Base-by-base conservation (phyloP, 2,329 filamentous ascomycete species). In the Acrodontium crateriforme region DNA sequence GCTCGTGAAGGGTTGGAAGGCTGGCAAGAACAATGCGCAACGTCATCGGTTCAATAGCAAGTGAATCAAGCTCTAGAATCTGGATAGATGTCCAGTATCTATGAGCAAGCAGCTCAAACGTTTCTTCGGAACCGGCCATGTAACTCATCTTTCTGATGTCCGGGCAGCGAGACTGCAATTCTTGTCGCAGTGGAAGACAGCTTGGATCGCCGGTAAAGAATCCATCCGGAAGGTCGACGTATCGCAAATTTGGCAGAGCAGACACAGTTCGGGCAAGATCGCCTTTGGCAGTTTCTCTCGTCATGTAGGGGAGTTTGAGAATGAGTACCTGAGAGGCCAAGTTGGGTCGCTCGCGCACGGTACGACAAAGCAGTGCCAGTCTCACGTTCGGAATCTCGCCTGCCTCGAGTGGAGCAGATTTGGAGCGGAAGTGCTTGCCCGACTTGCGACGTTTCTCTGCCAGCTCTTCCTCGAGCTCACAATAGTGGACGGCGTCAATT, bases 401-500 rank as follows among this genome's bases (percentile, higher is more conserved):
- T 6, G 81, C 77, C 35, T 84, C 74, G 36, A 74, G 78, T 37
- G 73, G 78, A 52, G 85, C 83, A 48, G 77, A 45, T 30, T 39
- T 42, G 69, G 50, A 81, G 68, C 51, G 82, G 29, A 46, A 49
- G 24, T 48, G 45, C 29, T 39, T 44, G 14, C 35, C 39, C 10
- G 31, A 36, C 31, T 49, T 77, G 52, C 80, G 83, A 37, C 85
- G 78, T 52, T 71, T 74, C 43, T 87, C 81, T 29, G 80, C 71
- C 18, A 93, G 70, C 42, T 78, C 63, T 34, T 80, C 76, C 55
- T 95, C 87, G 44, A 80, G 77, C 39, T 79, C 74, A 62, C 87
- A 95, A 59, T 93, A 94, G 57, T 95, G 87, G 17, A 94, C 85
- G 11, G 80, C 71, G 52, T 95, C 87, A 52, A 95, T 89, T 34